A percentile compares a stretch with the other conserved stretches of the same genome.
Conservation (phyloP, 371 early-diverging fungal genomes). For the Thermomucor indicae-seudaticae region DNA sequence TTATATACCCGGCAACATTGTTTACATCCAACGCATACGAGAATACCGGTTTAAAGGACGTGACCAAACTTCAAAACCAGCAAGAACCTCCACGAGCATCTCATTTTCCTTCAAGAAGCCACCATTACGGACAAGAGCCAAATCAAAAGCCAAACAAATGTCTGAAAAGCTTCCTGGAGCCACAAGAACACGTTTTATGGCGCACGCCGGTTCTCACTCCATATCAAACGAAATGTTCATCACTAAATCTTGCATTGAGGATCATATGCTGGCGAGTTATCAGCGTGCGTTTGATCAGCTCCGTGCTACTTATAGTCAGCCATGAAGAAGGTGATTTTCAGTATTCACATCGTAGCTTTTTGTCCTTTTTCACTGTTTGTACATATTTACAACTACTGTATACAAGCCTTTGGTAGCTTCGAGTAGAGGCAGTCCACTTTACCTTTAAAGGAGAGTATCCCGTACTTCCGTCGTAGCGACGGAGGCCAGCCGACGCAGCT, state of each 20-base stretch:
- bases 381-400: too few species aligned
- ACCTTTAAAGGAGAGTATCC: too few species aligned
- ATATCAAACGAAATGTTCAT: constrained; percentile 33
- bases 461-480: too few species aligned
- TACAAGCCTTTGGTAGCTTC: too few species aligned
- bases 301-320: constrained; percentile 12
- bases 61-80: neutral
- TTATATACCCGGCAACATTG: constrained; percentile 38
- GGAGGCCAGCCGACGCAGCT: too few species aligned
- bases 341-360: too few species aligned
- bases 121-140: constrained; percentile 5
- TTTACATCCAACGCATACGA: constrained; percentile 25
- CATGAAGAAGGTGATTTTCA: too few species aligned
- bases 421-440: too few species aligned
- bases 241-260: constrained; percentile 38
- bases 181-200: constrained; percentile 10
- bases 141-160: constrained; percentile 10
- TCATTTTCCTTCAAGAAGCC: constrained; percentile 2
- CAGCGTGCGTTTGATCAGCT: constrained; percentile 24
- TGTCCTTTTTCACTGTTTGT: too few species aligned
- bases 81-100: constrained; percentile 9
- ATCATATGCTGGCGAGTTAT: constrained; percentile 35
- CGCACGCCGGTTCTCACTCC: constrained; percentile 13
- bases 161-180: constrained; percentile 23
- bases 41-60: constrained; percentile 8